phyloP scores from a whole-genome alignment of 1,139 yeast genomes.

The Blastobotrys niveus region DNA sequence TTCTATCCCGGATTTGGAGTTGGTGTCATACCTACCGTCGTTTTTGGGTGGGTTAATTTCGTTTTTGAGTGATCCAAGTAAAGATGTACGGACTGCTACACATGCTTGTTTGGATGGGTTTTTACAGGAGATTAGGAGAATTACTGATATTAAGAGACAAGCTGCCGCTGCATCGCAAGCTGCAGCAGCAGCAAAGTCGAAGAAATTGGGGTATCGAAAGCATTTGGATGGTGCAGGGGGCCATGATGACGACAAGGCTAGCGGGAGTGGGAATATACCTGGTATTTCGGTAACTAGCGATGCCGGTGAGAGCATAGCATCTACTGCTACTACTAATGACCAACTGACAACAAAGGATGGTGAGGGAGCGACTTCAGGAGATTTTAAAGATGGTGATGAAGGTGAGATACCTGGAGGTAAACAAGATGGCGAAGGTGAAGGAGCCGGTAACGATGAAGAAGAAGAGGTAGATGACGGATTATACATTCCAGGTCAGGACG shows the following conservation, averaged over 20 bases:
- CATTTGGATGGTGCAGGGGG: not conserved
- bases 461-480: conserved; percentile 38
- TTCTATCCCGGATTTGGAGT: conserved; percentile 86
- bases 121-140: conserved; percentile 71
- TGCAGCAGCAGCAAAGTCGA: not conserved
- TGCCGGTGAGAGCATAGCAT: no score
- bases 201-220: not conserved
- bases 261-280: no score
- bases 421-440: not conserved
- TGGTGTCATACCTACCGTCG: conserved; percentile 81
- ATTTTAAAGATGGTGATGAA: not conserved
- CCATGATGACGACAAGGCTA: not conserved
- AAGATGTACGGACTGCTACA: conserved; percentile 84
- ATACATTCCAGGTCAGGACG: conserved; percentile 81
- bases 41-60: conserved; percentile 80
- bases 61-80: conserved; percentile 76
- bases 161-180: conserved; percentile 16
- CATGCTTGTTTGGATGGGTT: conserved; percentile 69
- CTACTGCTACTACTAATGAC: no score
- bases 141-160: conserved; percentile 58
- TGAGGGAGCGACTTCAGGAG: not conserved
- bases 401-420: not conserved
- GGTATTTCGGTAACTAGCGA: no score
- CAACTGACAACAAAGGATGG: not conserved
- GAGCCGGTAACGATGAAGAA: not conserved